Percentiles rank a stretch among this genome's conserved stretches.
Evolutionary conservation across 345 rosid species (phyloP).

Genomic region (Conringia planisiliqua): DNA sequence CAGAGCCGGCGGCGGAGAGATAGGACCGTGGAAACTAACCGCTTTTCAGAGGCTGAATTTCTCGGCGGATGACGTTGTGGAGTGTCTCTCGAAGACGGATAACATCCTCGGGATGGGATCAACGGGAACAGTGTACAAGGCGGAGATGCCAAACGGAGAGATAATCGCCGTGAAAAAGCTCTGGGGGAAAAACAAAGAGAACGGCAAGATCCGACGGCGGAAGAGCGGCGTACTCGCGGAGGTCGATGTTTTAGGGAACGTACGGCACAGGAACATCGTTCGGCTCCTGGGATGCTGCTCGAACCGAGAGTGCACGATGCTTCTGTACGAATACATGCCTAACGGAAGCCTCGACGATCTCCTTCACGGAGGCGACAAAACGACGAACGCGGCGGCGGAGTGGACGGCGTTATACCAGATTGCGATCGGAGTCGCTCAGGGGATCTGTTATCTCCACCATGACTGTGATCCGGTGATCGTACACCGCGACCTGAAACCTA

Average conservation of each 20-base stretch:
- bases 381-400: slow-evolving; percentile 59
- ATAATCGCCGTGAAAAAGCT: slow-evolving; percentile 92
- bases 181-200: slow-evolving; percentile 85
- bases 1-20: slow-evolving; percentile 37
- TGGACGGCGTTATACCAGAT: slow-evolving; percentile 85
- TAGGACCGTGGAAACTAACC: slow-evolving; percentile 88
- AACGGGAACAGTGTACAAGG: slow-evolving; percentile 87
- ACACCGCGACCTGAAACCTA: slow-evolving; percentile 93
- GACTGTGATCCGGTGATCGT: slow-evolving; percentile 98
- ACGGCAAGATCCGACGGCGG: slow-evolving; percentile 46
- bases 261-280: slow-evolving; percentile 89
- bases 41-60: slow-evolving; percentile 89
- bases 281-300: slow-evolving; percentile 85
- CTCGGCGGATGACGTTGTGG: slow-evolving; percentile 84
- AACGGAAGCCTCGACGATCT: slow-evolving; percentile 83
- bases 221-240: slow-evolving; percentile 85
- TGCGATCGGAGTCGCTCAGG: slow-evolving; percentile 97
- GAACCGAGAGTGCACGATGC: slow-evolving; percentile 90
- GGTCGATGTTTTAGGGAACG: slow-evolving; percentile 88
- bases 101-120: slow-evolving; percentile 95
- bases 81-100: slow-evolving; percentile 64
- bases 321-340: slow-evolving; percentile 94
- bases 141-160: slow-evolving; percentile 95
- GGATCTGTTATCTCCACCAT: slow-evolving; percentile 96
- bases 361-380: slow-evolving; percentile 74